phyloP scores from a whole-genome alignment of 2,329 filamentous ascomycete species.

The Microsporum canis region DNA sequence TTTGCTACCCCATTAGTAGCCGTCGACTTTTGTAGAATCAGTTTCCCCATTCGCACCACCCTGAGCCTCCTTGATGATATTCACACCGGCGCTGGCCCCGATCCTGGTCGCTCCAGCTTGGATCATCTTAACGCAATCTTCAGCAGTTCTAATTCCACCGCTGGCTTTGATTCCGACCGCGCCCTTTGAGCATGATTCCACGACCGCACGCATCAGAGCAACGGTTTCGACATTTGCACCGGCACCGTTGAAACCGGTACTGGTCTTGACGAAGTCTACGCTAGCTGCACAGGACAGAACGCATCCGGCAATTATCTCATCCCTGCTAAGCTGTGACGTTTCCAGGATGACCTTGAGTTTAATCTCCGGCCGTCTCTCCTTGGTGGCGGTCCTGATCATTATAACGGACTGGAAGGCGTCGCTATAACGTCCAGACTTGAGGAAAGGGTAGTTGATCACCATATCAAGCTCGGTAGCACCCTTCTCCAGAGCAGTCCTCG shows the following conservation, averaged over 20 bases:
- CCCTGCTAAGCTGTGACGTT: constrained; percentile 40
- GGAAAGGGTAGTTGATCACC: constrained; percentile 44
- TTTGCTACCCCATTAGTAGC: neutral
- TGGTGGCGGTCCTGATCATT: constrained; percentile 37
- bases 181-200: constrained; percentile 32
- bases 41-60: constrained; percentile 13
- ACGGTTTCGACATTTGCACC: constrained; percentile 45
- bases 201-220: constrained; percentile 42
- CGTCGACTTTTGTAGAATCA: constrained; percentile 7
- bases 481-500: constrained; percentile 36
- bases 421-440: constrained; percentile 37
- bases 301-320: constrained; percentile 44
- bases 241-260: constrained; percentile 47
- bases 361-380: constrained; percentile 18
- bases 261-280: constrained; percentile 51
- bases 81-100: constrained; percentile 46
- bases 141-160: constrained; percentile 43
- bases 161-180: constrained; percentile 46
- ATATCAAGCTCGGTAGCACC: constrained; percentile 49
- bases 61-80: constrained; percentile 40
- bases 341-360: constrained; percentile 49
- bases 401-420: constrained; percentile 44
- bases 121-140: constrained; percentile 44
- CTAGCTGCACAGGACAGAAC: constrained; percentile 42
- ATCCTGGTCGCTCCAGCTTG: constrained; percentile 46